phyloP scores from a whole-genome alignment of 2,329 filamentous ascomycete species.

The Sclerotinia nivalis region DNA sequence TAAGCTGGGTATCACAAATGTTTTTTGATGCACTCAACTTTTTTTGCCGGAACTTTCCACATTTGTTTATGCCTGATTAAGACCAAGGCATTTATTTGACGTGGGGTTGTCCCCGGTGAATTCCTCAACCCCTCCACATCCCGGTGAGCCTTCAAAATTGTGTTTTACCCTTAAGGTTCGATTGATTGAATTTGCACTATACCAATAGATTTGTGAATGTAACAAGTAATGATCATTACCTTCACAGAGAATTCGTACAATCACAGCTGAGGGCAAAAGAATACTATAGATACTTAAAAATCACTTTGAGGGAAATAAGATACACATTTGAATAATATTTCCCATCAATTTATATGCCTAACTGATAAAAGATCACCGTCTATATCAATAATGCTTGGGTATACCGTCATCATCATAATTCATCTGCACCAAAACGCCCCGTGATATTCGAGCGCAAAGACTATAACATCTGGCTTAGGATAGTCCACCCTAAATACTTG shows the following conservation, averaged over 20 bases:
- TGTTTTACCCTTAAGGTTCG: too few species aligned
- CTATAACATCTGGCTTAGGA: background rate
- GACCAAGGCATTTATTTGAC: slow-evolving; percentile 2
- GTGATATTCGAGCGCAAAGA: background rate
- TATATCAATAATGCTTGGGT: slow-evolving; percentile 9
- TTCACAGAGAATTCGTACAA: background rate
- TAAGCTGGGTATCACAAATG: slow-evolving; percentile 4
- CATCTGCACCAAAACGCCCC: slow-evolving; percentile 7
- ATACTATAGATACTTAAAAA: background rate
- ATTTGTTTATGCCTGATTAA: slow-evolving; percentile 13
- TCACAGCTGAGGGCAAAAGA: background rate
- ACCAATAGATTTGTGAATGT: too few species aligned
- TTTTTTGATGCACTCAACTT: slow-evolving; percentile 20
- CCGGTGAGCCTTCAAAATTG: background rate
- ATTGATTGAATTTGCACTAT: too few species aligned
- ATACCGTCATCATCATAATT: slow-evolving; percentile 3
- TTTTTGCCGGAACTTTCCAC: slow-evolving; percentile 25
- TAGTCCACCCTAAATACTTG: slow-evolving; percentile 60
- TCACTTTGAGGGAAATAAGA: background rate
- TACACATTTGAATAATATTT: background rate
- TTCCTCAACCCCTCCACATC: background rate
- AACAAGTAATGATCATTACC: background rate
- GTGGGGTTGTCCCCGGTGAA: slow-evolving; percentile 3
- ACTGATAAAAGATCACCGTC: background rate
- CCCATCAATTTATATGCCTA: background rate